Evolutionary conservation across 495 filamentous ascomycete species (phyloP).

Genomic region (Penicillium odoratum): DNA sequence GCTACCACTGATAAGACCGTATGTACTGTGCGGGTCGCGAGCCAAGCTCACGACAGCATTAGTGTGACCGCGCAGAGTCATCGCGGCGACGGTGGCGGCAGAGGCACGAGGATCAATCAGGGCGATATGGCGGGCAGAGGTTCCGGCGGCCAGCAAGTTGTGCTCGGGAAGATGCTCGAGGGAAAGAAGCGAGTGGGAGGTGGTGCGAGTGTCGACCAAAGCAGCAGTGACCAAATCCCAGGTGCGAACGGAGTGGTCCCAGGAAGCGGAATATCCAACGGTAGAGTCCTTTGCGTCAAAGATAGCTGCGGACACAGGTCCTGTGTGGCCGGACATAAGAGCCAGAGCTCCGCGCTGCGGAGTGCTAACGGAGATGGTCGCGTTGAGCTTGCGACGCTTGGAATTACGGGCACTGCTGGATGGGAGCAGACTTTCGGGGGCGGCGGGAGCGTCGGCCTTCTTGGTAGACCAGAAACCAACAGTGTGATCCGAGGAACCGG

Average conservation of each 20-base stretch:
- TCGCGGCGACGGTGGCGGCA: constrained; percentile 69
- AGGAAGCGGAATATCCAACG: constrained; percentile 83
- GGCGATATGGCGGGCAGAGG: constrained; percentile 81
- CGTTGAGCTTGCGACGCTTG: constrained; percentile 77
- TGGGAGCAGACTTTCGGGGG: constrained; percentile 64
- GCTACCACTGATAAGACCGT: constrained; percentile 76
- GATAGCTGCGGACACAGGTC: constrained; percentile 68
- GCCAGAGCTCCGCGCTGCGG: constrained; percentile 79
- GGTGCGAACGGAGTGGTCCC: constrained; percentile 86
- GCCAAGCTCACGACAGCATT: constrained; percentile 77
- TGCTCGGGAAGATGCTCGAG: constrained; percentile 66
- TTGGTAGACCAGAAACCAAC: constrained; percentile 83
- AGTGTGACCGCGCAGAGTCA: constrained; percentile 86
- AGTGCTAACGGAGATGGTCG: constrained; percentile 51
- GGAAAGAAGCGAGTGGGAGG: constrained; percentile 76
- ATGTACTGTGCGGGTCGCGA: constrained; percentile 69
- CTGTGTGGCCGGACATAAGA: constrained; percentile 68
- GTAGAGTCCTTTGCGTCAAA: constrained; percentile 84
- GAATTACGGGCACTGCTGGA: constrained; percentile 53
- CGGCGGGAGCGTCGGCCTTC: constrained; percentile 69
- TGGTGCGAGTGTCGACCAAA: constrained; percentile 75
- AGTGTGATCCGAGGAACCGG: constrained; percentile 75
- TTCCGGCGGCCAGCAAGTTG: constrained; percentile 79
- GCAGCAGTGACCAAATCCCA: constrained; percentile 81
- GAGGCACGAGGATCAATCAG: constrained; percentile 83